Conservation (phyloP, 768 basidiomycete species). For the Termitomyces sp. region DNA sequence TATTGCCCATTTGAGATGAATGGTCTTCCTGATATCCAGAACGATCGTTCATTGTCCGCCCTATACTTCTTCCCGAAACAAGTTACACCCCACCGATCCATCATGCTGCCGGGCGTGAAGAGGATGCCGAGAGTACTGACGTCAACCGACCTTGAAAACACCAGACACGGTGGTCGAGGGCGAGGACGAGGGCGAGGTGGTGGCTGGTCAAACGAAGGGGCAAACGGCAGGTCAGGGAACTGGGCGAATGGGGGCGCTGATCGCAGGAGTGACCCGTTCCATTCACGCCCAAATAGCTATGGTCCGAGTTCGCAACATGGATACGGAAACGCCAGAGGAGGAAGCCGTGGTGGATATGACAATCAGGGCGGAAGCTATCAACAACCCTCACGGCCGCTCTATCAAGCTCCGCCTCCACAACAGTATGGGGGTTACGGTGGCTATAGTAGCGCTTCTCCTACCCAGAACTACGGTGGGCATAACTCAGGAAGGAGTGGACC, state of each 20-base stretch:
- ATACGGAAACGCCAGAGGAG: constrained; percentile 23
- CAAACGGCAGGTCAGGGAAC: constrained; percentile 16
- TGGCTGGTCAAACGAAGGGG: constrained; percentile 21
- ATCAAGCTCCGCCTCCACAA: constrained; percentile 21
- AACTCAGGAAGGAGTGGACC: constrained; percentile 19
- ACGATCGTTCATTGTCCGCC: constrained; percentile 84
- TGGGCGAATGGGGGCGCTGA: constrained; percentile 24
- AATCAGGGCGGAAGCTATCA: constrained; percentile 26
- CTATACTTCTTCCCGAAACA: constrained; percentile 89
- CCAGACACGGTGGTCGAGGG: constrained; percentile 47
- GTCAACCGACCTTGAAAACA: constrained; percentile 63
- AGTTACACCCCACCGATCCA: constrained; percentile 75
- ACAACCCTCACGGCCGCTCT: constrained; percentile 27
- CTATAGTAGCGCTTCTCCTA: constrained; percentile 6
- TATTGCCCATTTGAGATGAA: constrained; percentile 61
- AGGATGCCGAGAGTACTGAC: constrained; percentile 56
- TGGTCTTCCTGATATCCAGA: constrained; percentile 71
- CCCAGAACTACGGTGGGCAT: constrained; percentile 25
- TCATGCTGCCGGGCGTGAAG: constrained; percentile 69
- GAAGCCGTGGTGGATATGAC: constrained; percentile 23
- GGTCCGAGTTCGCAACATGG: constrained; percentile 17
- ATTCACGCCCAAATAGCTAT: constrained; percentile 34
- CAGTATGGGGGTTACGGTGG: constrained; percentile 28
- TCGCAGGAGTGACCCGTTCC: constrained; percentile 43
- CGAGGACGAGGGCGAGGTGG: constrained; percentile 41